Evolutionary conservation across 2,329 filamentous ascomycete genomes (phyloP), one percentile per base, ranked within the genome.

Genomic region (Colletotrichum sp.): DNA sequence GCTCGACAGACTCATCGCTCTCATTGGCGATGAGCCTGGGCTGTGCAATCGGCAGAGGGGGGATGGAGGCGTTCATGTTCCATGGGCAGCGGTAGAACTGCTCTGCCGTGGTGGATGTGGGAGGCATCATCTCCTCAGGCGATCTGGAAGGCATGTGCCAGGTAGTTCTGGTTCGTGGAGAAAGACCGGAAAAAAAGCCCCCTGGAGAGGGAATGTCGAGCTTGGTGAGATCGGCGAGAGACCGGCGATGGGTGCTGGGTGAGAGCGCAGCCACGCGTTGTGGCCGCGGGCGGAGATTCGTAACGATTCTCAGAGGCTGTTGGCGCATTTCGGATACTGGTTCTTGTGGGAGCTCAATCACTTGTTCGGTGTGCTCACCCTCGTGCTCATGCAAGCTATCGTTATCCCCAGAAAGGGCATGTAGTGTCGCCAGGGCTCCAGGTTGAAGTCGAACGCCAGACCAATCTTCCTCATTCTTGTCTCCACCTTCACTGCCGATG

Each of bases 151-250:
- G 88, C 76, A 93, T 87, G 81, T 95, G 92, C 96, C 96, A 99
- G 15, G 96, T 97, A 81, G 93, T 92, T 68, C 96, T 92, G 49
- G 93, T 92, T 69, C 92, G 91, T 5, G 93, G 92, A 49, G 94
- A 95, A 32, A 98, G 90, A 0, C 94, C 95, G 3, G 95, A 95
- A 85, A 98, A 98, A 88, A 98, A 98, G 1, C 94, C 95, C 30
- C 95, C 94, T 0, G 96, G 96, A 0, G 96, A 98, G 8, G 96
- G 96, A 39, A 99, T 96, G 30, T 96, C 96, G 24, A 98, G 90
- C 75, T 91, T 93, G 24, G 95, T 96, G 77, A 98, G 90, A 52
- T 93, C 94, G 72, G 93, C 93, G 16, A 93, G 88, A 16, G 93
- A 93, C 72, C 89, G 85, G 73, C 88, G 89, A 59, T 91, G 91